phyloP scores from a whole-genome alignment of 129 eudicot species.

The Silybum marianum region DNA sequence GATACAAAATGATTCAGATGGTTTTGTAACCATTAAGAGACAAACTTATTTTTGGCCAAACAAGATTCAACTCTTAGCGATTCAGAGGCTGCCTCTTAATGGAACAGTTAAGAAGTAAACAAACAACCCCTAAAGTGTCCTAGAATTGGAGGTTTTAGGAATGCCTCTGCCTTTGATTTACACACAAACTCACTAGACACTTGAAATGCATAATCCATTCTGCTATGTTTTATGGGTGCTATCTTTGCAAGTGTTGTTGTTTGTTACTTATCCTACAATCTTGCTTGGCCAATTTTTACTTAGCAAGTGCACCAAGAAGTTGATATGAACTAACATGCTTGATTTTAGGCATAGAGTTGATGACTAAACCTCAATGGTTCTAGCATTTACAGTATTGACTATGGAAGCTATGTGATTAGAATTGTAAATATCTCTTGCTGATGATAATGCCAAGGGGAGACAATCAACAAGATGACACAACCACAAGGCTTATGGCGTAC shows the following conservation, averaged over 20 bases:
- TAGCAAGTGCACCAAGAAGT: not conserved
- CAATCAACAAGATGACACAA: slow-evolving; percentile 7
- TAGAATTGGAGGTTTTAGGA: slow-evolving; percentile 5
- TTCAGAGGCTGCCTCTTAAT: no score
- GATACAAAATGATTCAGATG: no score
- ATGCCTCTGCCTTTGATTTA: slow-evolving; percentile 10
- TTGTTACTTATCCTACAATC: not conserved
- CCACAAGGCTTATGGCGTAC: no score
- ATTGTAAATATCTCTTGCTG: slow-evolving; percentile 13
- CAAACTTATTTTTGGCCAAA: no score
- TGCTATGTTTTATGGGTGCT: not conserved
- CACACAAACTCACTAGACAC: not conserved
- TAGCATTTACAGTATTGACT: not conserved
- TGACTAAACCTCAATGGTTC: slow-evolving; percentile 5
- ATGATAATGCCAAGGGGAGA: slow-evolving; percentile 6
- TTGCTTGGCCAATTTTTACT: not conserved
- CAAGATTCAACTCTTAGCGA: no score
- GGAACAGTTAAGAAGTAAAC: no score
- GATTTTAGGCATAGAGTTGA: slow-evolving; percentile 21
- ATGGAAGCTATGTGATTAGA: slow-evolving; percentile 6
- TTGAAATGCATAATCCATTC: not conserved
- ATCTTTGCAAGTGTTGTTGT: not conserved
- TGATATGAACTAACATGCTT: slow-evolving; percentile 9
- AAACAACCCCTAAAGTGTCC: not conserved
- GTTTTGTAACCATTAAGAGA: no score